Evolutionary conservation across 2,329 filamentous ascomycete species (phyloP).

Genomic region (Dendrostoma leiphaemia): DNA sequence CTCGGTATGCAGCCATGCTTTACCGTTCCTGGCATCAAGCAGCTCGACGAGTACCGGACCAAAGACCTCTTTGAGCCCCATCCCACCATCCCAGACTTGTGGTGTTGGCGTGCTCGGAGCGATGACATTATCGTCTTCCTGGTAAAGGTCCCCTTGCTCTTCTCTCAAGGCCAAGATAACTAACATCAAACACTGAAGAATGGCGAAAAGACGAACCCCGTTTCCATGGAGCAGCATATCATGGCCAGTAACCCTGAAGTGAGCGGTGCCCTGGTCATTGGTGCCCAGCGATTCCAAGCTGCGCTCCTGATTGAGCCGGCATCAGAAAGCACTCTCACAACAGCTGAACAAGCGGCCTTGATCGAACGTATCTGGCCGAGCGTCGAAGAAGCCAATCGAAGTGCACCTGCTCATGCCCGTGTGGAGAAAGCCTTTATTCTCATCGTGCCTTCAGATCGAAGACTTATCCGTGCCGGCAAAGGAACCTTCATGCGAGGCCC

Average conservation of each 20-base stretch:
- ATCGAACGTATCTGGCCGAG: slow-evolving; percentile 12
- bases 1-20: background rate
- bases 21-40: slow-evolving; percentile 12
- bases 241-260: slow-evolving; percentile 14
- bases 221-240: slow-evolving; percentile 26
- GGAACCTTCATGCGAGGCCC: too few species aligned
- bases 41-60: slow-evolving; percentile 28
- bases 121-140: slow-evolving; percentile 31
- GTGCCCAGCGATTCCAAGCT: background rate
- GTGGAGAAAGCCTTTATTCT: slow-evolving; percentile 39
- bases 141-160: too few species aligned
- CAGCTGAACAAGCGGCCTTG: slow-evolving; percentile 22
- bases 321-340: slow-evolving; percentile 23
- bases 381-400: background rate
- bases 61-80: slow-evolving; percentile 15
- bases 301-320: slow-evolving; percentile 37
- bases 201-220: slow-evolving; percentile 29
- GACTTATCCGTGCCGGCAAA: slow-evolving; percentile 42
- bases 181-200: slow-evolving; percentile 25
- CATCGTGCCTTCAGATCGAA: slow-evolving; percentile 36
- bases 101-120: slow-evolving; percentile 27
- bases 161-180: slow-evolving; percentile 30
- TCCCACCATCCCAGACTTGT: slow-evolving; percentile 23
- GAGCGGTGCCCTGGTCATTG: background rate
- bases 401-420: background rate